Conservation (phyloP, 140 eudicot species). For the Oenanthe javanica region DNA sequence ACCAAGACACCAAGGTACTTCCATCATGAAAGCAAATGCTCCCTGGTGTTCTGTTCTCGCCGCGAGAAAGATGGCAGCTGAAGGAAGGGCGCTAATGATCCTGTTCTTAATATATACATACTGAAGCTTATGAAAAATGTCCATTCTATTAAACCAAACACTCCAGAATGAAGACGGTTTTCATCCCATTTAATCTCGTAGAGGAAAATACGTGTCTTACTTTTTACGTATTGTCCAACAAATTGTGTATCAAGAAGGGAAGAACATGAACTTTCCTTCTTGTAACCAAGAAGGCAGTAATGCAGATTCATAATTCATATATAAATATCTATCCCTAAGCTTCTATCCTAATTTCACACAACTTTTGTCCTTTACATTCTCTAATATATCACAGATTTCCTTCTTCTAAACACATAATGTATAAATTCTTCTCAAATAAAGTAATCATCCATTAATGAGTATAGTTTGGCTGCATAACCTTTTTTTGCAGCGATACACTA, state of each 20-base stretch:
- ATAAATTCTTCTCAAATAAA: not conserved
- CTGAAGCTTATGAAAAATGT: not conserved
- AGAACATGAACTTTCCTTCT: not conserved
- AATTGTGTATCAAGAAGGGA: not conserved
- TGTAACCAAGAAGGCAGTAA: not conserved
- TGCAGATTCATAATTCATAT: not conserved
- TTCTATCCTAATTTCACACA: not conserved
- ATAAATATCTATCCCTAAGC: not conserved
- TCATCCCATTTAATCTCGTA: not conserved
- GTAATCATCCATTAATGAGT: not conserved
- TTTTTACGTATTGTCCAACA: not conserved
- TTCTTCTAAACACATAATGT: not conserved
- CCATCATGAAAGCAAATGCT: not conserved
- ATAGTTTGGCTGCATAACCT: not conserved
- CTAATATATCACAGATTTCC: not conserved
- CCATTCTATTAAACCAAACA: not conserved
- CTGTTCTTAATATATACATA: not conserved
- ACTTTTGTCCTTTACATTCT: not conserved
- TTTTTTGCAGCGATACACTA: not conserved
- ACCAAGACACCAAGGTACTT: not conserved
- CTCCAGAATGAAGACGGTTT: not conserved
- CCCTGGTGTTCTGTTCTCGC: not conserved
- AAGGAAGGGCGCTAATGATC: not conserved
- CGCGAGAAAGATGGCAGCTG: not conserved
- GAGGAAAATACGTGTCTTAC: not conserved